A percentile compares a stretch with the other conserved stretches of the same genome.
phyloP scores from a whole-genome alignment of 129 eudicot genomes.

The Logfia minima region DNA sequence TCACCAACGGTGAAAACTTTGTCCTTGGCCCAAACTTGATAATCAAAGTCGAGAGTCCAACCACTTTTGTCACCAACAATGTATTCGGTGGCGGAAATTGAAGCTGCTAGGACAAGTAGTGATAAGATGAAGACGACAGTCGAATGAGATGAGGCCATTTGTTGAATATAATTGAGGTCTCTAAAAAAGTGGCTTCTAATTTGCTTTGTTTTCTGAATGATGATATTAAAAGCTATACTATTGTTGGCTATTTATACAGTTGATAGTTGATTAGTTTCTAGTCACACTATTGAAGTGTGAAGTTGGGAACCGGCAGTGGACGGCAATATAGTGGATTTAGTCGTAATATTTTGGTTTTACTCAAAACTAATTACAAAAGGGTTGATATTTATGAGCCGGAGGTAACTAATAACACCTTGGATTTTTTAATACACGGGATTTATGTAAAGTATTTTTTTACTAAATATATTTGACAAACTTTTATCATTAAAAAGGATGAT shows the following conservation, averaged over 20 bases:
- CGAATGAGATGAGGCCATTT: slow-evolving; percentile 21
- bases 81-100: slow-evolving; percentile 34
- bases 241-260: slow-evolving; percentile 14
- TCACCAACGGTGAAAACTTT: slow-evolving; percentile 41
- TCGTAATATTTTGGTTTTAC: too few relatives aligned
- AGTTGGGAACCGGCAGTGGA: too few relatives aligned
- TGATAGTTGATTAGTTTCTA: background rate
- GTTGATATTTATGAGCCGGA: too few relatives aligned
- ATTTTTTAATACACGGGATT: too few relatives aligned
- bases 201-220: background rate
- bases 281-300: background rate
- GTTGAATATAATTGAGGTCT: background rate
- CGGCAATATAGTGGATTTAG: too few relatives aligned
- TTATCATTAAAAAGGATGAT: too few relatives aligned
- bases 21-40: slow-evolving; percentile 41
- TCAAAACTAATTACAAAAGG: too few relatives aligned
- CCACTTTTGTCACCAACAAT: slow-evolving; percentile 39
- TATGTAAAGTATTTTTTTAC: too few relatives aligned
- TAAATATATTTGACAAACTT: too few relatives aligned
- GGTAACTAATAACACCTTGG: too few relatives aligned
- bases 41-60: slow-evolving; percentile 37
- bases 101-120: slow-evolving; percentile 23
- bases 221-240: background rate
- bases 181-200: background rate
- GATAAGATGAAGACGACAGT: slow-evolving; percentile 9